These are phyloP conservation scores for Venustampulla echinocandica DNA, from an alignment of 495 filamentous ascomycete genomes.

Conservation along the genomic window DNA sequence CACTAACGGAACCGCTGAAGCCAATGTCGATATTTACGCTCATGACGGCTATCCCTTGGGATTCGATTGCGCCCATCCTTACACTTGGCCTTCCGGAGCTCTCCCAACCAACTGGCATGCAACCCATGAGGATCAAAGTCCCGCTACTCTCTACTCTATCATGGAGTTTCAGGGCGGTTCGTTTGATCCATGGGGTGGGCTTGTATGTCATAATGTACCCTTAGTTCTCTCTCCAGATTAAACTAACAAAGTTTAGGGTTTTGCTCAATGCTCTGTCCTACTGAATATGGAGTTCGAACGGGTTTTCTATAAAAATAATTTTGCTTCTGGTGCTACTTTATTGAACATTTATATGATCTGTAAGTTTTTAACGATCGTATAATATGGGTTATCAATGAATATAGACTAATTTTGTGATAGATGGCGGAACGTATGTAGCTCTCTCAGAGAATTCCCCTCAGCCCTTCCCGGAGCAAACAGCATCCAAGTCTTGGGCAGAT, in stretches of 20 bases:
- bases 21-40: slow-evolving; percentile 69
- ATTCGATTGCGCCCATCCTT: slow-evolving; percentile 48
- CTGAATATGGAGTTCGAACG: slow-evolving; percentile 64
- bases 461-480: no score
- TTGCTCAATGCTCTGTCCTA: slow-evolving; percentile 52
- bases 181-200: slow-evolving; percentile 68
- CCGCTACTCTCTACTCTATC: slow-evolving; percentile 58
- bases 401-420: slow-evolving; percentile 15
- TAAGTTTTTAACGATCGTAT: slow-evolving; percentile 1
- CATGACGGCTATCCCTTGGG: slow-evolving; percentile 67
- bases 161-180: slow-evolving; percentile 70
- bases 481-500: no score
- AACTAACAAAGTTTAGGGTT: slow-evolving; percentile 35
- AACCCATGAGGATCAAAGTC: slow-evolving; percentile 49
- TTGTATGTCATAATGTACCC: slow-evolving; percentile 10
- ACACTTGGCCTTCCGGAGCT: slow-evolving; percentile 37
- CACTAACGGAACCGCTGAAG: slow-evolving; percentile 53
- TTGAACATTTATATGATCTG: slow-evolving; percentile 64
- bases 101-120: slow-evolving; percentile 39
- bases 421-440: slow-evolving; percentile 25
- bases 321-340: slow-evolving; percentile 51
- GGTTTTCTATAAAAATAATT: slow-evolving; percentile 76
- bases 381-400: background rate
- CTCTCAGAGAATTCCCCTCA: background rate
- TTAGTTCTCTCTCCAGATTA: no score